These are phyloP conservation scores for Suillus tomentosus DNA, from an alignment of 768 basidiomycete species.

Conservation along the genomic window DNA sequence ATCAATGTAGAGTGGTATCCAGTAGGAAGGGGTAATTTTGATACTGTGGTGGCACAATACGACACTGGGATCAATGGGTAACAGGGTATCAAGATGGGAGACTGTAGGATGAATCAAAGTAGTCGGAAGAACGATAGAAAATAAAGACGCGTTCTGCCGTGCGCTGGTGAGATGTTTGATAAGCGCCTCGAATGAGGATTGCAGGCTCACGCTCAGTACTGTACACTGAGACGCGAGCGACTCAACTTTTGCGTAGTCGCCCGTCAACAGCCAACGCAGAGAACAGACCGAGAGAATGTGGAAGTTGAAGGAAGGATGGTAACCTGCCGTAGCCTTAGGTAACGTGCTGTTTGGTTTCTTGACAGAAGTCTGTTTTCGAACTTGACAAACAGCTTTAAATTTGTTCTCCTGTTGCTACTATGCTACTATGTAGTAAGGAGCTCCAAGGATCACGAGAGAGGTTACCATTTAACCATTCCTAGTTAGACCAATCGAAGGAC, in stretches of 20 bases:
- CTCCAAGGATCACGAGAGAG: neutral
- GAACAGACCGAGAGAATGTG: slow-evolving; percentile 21
- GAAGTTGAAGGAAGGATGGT: slow-evolving; percentile 14
- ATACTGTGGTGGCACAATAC: slow-evolving; percentile 5
- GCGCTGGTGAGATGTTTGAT: slow-evolving; percentile 38
- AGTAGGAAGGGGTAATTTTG: slow-evolving; percentile 6
- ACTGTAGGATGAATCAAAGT: slow-evolving; percentile 27
- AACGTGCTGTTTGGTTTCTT: slow-evolving; percentile 29
- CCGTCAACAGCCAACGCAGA: slow-evolving; percentile 39
- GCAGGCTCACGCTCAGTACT: slow-evolving; percentile 33
- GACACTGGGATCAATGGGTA: slow-evolving; percentile 13
- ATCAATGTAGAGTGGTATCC: slow-evolving; percentile 22
- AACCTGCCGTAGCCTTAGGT: slow-evolving; percentile 11
- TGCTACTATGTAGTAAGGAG: no score
- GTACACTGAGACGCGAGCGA: slow-evolving; percentile 31
- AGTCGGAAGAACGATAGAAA: slow-evolving; percentile 37
- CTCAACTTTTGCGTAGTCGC: slow-evolving; percentile 33
- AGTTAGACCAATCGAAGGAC: neutral
- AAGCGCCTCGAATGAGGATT: slow-evolving; percentile 35
- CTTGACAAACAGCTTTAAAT: slow-evolving; percentile 17
- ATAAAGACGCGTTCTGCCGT: slow-evolving; percentile 39
- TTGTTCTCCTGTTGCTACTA: neutral
- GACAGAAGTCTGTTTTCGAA: slow-evolving; percentile 44
- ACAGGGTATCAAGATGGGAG: slow-evolving; percentile 28
- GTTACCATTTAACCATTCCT: neutral